Evolutionary conservation across 2,329 filamentous ascomycete species (phyloP).

Genomic region (Monosporascus sp.): DNA sequence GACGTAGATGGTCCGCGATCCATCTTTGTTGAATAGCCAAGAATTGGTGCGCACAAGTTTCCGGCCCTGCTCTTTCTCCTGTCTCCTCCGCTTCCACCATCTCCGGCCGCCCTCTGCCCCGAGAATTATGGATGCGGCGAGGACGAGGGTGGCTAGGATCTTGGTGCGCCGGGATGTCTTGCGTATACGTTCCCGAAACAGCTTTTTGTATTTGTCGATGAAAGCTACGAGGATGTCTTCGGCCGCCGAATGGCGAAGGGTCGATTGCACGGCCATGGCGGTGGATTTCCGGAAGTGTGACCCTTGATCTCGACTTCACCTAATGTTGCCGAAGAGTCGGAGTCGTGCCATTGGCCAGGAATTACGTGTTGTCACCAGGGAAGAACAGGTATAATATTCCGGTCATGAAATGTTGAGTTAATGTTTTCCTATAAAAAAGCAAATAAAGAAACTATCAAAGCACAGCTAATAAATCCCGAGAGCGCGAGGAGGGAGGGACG

Average conservation of each 20-base stretch:
- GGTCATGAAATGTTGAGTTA: neutral
- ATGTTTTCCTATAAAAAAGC: too few species aligned
- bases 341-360: slow-evolving; percentile 16
- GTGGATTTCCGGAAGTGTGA: slow-evolving; percentile 8
- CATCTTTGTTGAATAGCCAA: slow-evolving; percentile 88
- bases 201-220: slow-evolving; percentile 51
- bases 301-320: slow-evolving; percentile 9
- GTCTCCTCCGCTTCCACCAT: slow-evolving; percentile 67
- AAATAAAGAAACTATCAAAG: too few species aligned
- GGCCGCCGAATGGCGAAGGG: slow-evolving; percentile 59
- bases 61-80: slow-evolving; percentile 76
- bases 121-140: slow-evolving; percentile 73
- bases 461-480: too few species aligned
- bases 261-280: slow-evolving; percentile 83
- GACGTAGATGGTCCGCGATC: slow-evolving; percentile 89
- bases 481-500: too few species aligned
- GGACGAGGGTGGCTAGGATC: slow-evolving; percentile 68
- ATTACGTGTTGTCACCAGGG: neutral
- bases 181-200: slow-evolving; percentile 50
- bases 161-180: slow-evolving; percentile 65
- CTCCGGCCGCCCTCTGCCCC: slow-evolving; percentile 72
- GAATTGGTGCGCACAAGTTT: slow-evolving; percentile 86
- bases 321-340: slow-evolving; percentile 1
- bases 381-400: neutral
- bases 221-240: slow-evolving; percentile 64